phyloP scores from a whole-genome alignment of 2,329 filamentous ascomycete species.

The Fusarium sp. region DNA sequence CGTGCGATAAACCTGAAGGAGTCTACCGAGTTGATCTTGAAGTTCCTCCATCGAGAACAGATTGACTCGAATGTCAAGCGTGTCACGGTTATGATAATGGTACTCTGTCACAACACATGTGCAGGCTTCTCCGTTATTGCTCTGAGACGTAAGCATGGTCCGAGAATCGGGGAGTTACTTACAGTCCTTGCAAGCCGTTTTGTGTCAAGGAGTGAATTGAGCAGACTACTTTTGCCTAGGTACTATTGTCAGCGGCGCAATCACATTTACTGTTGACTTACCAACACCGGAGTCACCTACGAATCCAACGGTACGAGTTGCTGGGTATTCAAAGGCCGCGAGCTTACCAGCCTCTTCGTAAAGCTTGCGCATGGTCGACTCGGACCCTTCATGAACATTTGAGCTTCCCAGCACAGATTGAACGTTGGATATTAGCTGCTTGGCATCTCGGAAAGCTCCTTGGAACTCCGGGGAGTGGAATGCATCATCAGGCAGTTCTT shows the following conservation, averaged over 20 bases:
- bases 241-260: not conserved
- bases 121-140: conserved; percentile 55
- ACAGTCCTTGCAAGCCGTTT: conserved; percentile 53
- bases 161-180: conserved; percentile 25
- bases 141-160: conserved; percentile 44
- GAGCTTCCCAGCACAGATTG: conserved; percentile 47
- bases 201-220: conserved; percentile 58
- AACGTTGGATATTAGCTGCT: conserved; percentile 44
- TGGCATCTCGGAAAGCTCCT: conserved; percentile 46
- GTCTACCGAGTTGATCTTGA: conserved; percentile 44
- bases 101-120: conserved; percentile 60
- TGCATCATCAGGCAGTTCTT: conserved; percentile 46
- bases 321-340: conserved; percentile 49
- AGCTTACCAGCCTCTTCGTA: conserved; percentile 46
- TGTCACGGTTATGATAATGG: conserved; percentile 47
- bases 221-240: conserved; percentile 60
- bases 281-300: conserved; percentile 60
- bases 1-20: conserved; percentile 51
- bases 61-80: conserved; percentile 49
- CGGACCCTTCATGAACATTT: conserved; percentile 47
- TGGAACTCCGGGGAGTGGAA: conserved; percentile 52
- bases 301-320: conserved; percentile 55
- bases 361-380: conserved; percentile 52
- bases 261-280: conserved; percentile 27
- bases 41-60: conserved; percentile 47